A percentile compares a stretch with the other conserved stretches of the same genome.
These are phyloP conservation scores for Penicillium soppii DNA, from an alignment of 495 filamentous ascomycete species.

Conservation along the genomic window DNA sequence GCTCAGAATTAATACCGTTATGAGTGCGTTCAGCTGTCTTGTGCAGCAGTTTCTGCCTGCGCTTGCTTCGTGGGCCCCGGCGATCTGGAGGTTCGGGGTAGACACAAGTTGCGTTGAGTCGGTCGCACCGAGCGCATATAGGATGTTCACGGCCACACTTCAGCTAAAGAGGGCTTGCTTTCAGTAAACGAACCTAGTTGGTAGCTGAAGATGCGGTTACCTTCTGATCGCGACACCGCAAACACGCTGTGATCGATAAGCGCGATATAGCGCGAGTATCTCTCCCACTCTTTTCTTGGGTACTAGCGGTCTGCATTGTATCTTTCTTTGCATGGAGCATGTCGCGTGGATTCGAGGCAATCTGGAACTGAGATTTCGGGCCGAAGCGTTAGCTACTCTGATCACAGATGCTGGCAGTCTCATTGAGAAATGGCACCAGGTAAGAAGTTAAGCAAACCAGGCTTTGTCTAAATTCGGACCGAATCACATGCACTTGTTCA, in stretches of 20 bases:
- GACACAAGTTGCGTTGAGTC: background rate
- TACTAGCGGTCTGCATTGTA: no score
- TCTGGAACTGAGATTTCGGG: no score
- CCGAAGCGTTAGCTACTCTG: no score
- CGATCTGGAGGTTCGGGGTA: constrained; percentile 1
- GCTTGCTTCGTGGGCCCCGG: background rate
- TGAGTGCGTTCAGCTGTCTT: background rate
- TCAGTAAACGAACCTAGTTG: background rate
- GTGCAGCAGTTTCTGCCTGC: background rate
- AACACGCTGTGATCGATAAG: constrained; percentile 1
- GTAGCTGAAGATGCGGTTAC: background rate
- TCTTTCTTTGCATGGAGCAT: no score
- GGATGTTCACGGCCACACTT: constrained; percentile 4
- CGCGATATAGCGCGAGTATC: no score
- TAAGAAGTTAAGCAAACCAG: no score
- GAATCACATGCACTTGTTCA: no score
- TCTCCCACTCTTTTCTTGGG: no score
- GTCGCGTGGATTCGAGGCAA: no score
- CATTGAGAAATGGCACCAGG: no score
- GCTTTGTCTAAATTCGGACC: no score
- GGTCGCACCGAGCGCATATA: background rate
- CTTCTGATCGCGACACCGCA: constrained; percentile 3
- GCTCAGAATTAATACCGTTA: background rate
- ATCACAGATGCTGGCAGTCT: no score
- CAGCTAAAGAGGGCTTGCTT: background rate